Base-by-base conservation (phyloP, 2,329 filamentous ascomycete genomes). In the Fusarium anguioides region DNA sequence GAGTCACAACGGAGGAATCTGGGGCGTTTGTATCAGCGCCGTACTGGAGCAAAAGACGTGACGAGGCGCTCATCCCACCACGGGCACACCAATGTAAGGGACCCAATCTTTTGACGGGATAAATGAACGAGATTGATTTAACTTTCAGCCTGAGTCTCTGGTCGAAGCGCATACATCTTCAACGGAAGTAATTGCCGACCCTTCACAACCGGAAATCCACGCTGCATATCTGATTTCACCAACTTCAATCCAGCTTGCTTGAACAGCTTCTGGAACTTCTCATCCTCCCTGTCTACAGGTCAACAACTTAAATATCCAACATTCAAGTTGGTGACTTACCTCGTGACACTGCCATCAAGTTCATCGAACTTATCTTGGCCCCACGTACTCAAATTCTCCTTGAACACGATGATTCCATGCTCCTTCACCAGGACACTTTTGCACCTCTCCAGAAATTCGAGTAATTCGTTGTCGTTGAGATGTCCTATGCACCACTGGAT, bases 401-500 rank as follows among this genome's bases (percentile, higher is more conserved):
- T 81, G 17, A 81, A 40, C 1, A 81, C 72, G 4, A 81, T 77
- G 8, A 80, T 11, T 0, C 69, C 72, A 3, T 58, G 58, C 0
- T 74, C 74, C 3, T 74, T 72, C 1, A 58, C 58, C 5, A 82
- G 48, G 0, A 62, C 81, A 0, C 77, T 70, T 45, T 83, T 84
- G 75, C 92, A 92, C 24, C 87, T 82, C 55, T 80, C 70, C 17
- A 97, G 78, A 72, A 90, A 97, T 4, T 80, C 80, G 2, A 91
- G 81, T 6, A 97, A 75, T 75, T 96, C 88, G 9, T 78, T 79
- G 75, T 97, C 93, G 1, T 87, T 93, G 53, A 97, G 81, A 76
- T 97, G 91, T 23, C 92, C 91, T 9, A 95, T 78, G 77, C 94
- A 97, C 94, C 94, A 97, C 78, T 97, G 94, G 50, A 87, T 90